These are phyloP conservation scores for Xylariomycetidae sp. DNA, from an alignment of 2,329 filamentous ascomycete genomes.

Conservation along the genomic window DNA sequence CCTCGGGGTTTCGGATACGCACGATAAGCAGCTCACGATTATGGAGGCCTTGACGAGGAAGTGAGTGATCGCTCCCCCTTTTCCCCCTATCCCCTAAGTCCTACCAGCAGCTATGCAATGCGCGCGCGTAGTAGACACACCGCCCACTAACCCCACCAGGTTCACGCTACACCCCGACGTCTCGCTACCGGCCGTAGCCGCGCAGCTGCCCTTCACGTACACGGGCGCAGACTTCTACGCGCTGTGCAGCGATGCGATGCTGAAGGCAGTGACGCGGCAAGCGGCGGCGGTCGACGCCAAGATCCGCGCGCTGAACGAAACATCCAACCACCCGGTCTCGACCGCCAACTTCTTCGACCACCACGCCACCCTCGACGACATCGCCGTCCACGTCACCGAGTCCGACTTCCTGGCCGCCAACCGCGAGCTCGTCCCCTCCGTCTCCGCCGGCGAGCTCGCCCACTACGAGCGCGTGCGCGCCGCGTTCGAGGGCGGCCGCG, in stretches of 20 bases:
- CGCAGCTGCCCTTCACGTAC: constrained; percentile 85
- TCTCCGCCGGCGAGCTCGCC: constrained; percentile 83
- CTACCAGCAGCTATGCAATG: background rate
- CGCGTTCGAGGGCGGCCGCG: constrained; percentile 66
- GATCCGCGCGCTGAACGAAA: constrained; percentile 62
- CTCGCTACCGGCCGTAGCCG: constrained; percentile 68
- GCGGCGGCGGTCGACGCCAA: constrained; percentile 78
- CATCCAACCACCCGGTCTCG: constrained; percentile 34
- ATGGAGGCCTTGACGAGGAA: constrained; percentile 91
- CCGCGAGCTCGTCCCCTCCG: constrained; percentile 82
- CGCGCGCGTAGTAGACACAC: constrained; percentile 2
- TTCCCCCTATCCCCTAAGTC: background rate
- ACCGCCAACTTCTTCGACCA: constrained; percentile 97
- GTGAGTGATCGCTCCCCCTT: constrained; percentile 42
- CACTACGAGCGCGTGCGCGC: constrained; percentile 84
- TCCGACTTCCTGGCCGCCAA: constrained; percentile 80
- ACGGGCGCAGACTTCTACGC: constrained; percentile 97
- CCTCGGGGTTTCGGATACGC: constrained; percentile 89
- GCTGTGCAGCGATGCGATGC: constrained; percentile 95
- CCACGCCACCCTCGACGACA: constrained; percentile 72
- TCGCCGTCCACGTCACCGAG: constrained; percentile 82
- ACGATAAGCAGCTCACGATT: constrained; percentile 93
- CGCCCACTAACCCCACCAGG: constrained; percentile 36
- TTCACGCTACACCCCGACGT: constrained; percentile 79
- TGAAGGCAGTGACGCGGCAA: constrained; percentile 93